Evolutionary conservation across 805 yeast species (phyloP), one percentile per base, ranked within the genome.

Genomic region (Metschnikowia anglica): DNA sequence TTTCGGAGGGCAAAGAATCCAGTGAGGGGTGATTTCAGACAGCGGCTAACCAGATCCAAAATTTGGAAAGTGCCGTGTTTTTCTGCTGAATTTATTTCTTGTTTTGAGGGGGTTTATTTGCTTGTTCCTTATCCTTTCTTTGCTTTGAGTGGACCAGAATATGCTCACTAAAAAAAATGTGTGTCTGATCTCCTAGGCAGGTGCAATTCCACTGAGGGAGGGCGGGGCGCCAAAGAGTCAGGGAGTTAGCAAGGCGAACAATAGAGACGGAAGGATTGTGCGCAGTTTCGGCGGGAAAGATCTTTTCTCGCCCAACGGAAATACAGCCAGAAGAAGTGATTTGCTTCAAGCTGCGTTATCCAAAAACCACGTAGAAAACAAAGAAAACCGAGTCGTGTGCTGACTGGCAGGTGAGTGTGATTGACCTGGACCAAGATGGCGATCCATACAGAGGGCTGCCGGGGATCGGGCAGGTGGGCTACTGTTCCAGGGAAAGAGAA

Each of bases 191-290:
- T 30, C 38, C 34, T 30, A 41, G 40, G 44, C 44, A 41, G 44
- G 44, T 41, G 44, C 40, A 41, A 41, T 41, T 35, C 23, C 34
- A 34, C 43, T 29, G 35, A 24, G 40, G 23, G 38, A 19, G 42
- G 42, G 33, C 32, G 18, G 24, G 27, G 26, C 18, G 9, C 10
- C 9, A 5, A 26, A 31, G 11, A 19, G 15, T 6, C n/a, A n/a
- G n/a, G n/a, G n/a, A n/a, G 29, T 26, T 26, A 26, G 29, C 8
- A 13, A 26, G 36, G 13, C 9, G 28, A 33, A 33, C 36, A 33
- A 33, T 33, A 15, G 27, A n/a, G 27, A 13, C 29, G 13, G 29
- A 26, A 26, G 29, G 29, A 26, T 10, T 26, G 29, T 26, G 29
- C 29, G 29, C 8, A 26, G 13, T 9, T 5, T 9, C 29, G 13